Base-by-base conservation (phyloP, 2,329 filamentous ascomycete genomes). In the Venturiaceae sp. region DNA sequence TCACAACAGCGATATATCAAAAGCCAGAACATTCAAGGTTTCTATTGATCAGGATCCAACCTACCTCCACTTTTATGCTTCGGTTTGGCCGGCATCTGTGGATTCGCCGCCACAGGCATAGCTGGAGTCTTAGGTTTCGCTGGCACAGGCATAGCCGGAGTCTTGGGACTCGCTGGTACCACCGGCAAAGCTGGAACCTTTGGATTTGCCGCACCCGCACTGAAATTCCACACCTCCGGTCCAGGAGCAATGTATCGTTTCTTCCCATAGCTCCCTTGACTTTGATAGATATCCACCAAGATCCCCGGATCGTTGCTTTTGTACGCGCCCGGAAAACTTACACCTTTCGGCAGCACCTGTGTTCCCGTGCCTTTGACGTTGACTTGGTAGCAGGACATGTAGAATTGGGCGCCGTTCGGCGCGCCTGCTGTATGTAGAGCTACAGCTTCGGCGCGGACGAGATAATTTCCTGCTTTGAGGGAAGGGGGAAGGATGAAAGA, bases 391-490 rank as follows among this genome's bases (percentile, higher is more conserved):
- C 59, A 60, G 36, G 32, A 30, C 14, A 60, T 54, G 39, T 61
- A 61, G 36, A 58, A 53, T 32, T 61, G 60, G 8, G 60, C 58
- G 8, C 56, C 46, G 23, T 50, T 46, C 14, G 14, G 14, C 9
- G 30, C n/a, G 13, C 21, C 23, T 14, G 53, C 57, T n/a, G 44
- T 39, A 36, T 62, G 60, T 2, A 62, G 44, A 21, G 60, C 60
- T 6, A 64, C 39, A 23, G 61, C 56, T 53, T 64, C 62, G 21
- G 60, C 44, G 16, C 62, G 58, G 14, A 64, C 23, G 33, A 63
- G 54, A 44, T 63, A 64, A 14, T 62, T 37, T 16, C 62, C 62
- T 5, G 54, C 28, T 16, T 37, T 47, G 37, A 64, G 30, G 21
- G 14, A 14, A 5, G 32, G 54, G 5, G 59, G 59, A n/a, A 60